These are phyloP conservation scores for Psophocarpus tetragonolobus DNA, from an alignment of 306 rosid genomes.

Conservation along the genomic window DNA sequence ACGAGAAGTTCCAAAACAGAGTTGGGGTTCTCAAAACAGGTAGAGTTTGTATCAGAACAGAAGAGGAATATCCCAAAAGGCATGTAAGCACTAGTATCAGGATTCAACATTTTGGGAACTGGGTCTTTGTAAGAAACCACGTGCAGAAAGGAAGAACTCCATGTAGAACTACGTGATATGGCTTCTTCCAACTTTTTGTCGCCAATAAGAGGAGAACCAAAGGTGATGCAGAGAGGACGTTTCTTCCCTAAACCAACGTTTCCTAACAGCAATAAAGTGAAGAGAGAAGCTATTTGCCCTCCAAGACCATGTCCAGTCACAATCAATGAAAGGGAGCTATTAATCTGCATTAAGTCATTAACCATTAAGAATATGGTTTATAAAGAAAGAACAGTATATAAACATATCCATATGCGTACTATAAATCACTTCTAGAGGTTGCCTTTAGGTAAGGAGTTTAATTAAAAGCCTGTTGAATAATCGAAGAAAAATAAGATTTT, in stretches of 20 bases:
- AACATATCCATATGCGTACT: no score
- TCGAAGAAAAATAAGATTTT: no score
- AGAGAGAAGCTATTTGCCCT: conserved; percentile 73
- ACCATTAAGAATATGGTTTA: no score
- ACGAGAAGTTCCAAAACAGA: conserved; percentile 36
- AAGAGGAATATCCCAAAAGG: conserved; percentile 78
- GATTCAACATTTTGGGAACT: conserved; percentile 28
- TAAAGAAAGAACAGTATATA: no score
- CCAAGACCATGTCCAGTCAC: conserved; percentile 63
- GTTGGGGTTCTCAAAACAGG: conserved; percentile 56
- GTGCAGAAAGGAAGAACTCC: conserved; percentile 75
- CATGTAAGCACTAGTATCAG: background rate
- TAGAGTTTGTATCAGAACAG: conserved; percentile 43
- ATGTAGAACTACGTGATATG: conserved; percentile 44
- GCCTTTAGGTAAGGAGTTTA: no score
- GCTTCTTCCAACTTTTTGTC: conserved; percentile 43
- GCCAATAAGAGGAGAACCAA: conserved; percentile 68
- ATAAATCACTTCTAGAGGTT: no score
- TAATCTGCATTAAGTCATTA: conserved; percentile 34
- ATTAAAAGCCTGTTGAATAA: no score
- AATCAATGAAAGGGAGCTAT: conserved; percentile 31
- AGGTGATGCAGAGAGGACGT: conserved; percentile 72
- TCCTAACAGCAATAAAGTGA: conserved; percentile 60
- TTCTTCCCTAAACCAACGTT: conserved; percentile 27
- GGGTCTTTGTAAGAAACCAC: conserved; percentile 54